A percentile compares a stretch with the other conserved stretches of the same genome.
Evolutionary conservation across 306 rosid genomes (phyloP).

Genomic region (Ceratonia siliqua): DNA sequence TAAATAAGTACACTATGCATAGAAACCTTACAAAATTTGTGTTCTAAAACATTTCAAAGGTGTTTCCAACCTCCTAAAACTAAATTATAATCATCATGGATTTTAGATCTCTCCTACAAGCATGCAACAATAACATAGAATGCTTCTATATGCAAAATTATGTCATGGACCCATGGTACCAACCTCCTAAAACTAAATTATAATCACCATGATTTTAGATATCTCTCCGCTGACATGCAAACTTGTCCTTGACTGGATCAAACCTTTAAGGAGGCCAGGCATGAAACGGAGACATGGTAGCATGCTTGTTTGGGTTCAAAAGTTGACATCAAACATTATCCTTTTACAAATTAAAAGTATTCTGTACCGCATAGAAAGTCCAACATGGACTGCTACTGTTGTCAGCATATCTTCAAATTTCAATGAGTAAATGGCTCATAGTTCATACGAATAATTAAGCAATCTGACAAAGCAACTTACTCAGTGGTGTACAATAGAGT

Average conservation of each 20-base stretch:
- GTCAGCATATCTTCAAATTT: neutral
- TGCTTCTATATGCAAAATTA: no score
- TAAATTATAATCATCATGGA: neutral
- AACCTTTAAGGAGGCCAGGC: neutral
- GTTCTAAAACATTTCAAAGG: slow-evolving; percentile 11
- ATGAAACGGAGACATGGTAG: neutral
- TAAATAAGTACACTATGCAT: neutral
- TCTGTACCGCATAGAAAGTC: neutral
- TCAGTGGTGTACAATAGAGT: neutral
- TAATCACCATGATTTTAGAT: slow-evolving; percentile 9
- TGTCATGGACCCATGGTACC: no score
- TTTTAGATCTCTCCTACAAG: slow-evolving; percentile 10
- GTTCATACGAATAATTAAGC: neutral
- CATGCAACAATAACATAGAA: no score
- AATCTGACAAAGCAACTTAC: neutral
- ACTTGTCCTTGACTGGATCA: neutral
- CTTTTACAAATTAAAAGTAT: neutral
- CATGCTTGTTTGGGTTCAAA: neutral
- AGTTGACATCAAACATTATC: neutral
- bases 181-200: slow-evolving; percentile 9
- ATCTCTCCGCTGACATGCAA: neutral
- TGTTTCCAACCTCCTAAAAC: slow-evolving; percentile 17
- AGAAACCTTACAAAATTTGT: neutral
- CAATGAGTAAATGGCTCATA: no score
- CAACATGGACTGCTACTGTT: neutral